phyloP scores from a whole-genome alignment of 148 eudicot species.

The Salicornia ramosissima region DNA sequence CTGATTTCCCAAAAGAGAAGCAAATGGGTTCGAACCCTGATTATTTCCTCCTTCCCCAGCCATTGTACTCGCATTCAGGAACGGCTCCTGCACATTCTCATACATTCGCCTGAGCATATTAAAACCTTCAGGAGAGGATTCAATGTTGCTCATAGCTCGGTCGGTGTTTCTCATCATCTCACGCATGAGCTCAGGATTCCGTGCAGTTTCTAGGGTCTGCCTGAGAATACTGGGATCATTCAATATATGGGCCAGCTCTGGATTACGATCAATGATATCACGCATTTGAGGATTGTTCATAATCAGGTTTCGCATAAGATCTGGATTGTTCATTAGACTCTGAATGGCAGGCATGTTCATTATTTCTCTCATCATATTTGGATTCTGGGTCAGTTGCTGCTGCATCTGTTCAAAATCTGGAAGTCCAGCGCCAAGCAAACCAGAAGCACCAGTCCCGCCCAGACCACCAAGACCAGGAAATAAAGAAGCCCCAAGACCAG shows the following conservation, averaged over 20 bases:
- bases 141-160: conserved; percentile 98
- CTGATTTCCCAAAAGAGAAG: conserved; percentile 83
- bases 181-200: conserved; percentile 97
- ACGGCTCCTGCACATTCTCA: conserved; percentile 97
- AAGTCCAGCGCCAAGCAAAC: conserved; percentile 73
- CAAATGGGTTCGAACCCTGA: conserved; percentile 69
- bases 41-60: conserved; percentile 57
- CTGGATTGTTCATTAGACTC: conserved; percentile 89
- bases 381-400: conserved; percentile 86
- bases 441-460: conserved; percentile 55
- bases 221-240: conserved; percentile 93
- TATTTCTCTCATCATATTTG: conserved; percentile 96
- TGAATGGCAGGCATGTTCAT: conserved; percentile 95
- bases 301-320: conserved; percentile 70
- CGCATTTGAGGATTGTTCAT: conserved; percentile 98
- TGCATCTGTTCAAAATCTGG: conserved; percentile 89
- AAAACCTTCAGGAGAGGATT: conserved; percentile 96
- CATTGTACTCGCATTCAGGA: conserved; percentile 87
- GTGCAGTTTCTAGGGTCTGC: conserved; percentile 90
- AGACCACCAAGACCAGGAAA: conserved; percentile 45
- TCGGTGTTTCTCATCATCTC: conserved; percentile 99
- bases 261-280: conserved; percentile 90
- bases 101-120: conserved; percentile 99
- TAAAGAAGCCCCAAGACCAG: conserved; percentile 56
- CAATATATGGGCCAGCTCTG: conserved; percentile 87